Conservation (phyloP, 2,329 filamentous ascomycete species). For the Colletotrichum echinochloae region DNA sequence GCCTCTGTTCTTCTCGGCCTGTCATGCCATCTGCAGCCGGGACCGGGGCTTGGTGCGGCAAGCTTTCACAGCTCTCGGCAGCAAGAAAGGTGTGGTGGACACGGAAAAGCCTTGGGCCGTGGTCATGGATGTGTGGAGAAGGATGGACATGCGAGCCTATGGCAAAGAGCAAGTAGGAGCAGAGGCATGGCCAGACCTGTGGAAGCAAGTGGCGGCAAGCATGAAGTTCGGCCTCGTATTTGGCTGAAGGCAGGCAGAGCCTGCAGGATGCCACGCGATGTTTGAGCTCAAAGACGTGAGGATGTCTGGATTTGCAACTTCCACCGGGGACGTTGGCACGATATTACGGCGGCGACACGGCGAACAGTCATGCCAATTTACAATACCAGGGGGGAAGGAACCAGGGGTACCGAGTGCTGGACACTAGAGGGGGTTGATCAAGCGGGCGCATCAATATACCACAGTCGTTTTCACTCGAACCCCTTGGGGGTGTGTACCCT, state of each 20-base stretch:
- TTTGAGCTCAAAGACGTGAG: background rate
- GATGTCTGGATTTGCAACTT: background rate
- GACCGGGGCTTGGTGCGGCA: conserved; percentile 40
- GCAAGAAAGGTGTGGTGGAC: conserved; percentile 34
- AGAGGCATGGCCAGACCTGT: conserved; percentile 32
- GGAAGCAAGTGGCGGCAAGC: conserved; percentile 37
- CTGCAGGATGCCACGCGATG: background rate
- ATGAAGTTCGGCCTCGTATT: conserved; percentile 40
- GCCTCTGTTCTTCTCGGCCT: conserved; percentile 39
- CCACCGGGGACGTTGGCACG: background rate
- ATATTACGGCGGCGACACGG: background rate
- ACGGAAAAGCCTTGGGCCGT: conserved; percentile 40
- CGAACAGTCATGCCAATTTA: background rate
- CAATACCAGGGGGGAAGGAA: background rate
- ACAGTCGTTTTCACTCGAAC: conserved; percentile 1
- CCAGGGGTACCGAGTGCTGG: background rate
- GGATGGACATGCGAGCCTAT: conserved; percentile 38
- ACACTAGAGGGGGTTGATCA: background rate
- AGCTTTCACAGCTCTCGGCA: conserved; percentile 37
- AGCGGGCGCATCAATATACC: background rate
- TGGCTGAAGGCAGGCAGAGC: conserved; percentile 15
- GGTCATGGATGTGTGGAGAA: conserved; percentile 38
- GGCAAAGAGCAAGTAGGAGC: conserved; percentile 31
- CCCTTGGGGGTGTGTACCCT: background rate
- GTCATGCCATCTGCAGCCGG: conserved; percentile 38